These are phyloP conservation scores for Xylaria sp. DNA, from an alignment of 2,329 filamentous ascomycete genomes.

Conservation along the genomic window DNA sequence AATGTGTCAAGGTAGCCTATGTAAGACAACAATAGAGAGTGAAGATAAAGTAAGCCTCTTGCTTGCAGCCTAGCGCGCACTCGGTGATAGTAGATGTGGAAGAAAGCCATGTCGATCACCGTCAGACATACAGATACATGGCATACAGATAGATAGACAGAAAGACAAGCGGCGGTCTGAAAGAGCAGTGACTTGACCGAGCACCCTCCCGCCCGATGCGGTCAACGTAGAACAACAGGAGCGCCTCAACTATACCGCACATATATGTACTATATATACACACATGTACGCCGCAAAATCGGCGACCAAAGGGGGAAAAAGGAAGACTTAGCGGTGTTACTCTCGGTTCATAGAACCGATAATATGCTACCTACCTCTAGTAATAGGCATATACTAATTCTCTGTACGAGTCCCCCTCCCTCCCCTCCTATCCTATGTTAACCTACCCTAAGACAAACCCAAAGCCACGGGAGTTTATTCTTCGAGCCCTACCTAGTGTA, in stretches of 20 bases:
- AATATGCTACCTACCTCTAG: not conserved
- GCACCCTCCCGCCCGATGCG: not conserved
- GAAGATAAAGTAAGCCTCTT: not conserved
- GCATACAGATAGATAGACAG: too few relatives aligned
- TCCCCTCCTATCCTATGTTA: too few relatives aligned
- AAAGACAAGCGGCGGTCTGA: not conserved
- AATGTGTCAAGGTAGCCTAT: too few relatives aligned
- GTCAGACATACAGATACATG: not conserved
- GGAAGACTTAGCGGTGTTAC: not conserved
- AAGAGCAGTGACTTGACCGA: not conserved
- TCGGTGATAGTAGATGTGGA: not conserved
- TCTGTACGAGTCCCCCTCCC: not conserved
- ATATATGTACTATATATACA: not conserved
- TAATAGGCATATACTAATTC: not conserved
- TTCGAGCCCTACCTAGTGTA: not conserved
- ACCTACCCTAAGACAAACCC: not conserved
- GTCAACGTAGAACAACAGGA: not conserved
- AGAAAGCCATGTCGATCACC: conserved; percentile 6
- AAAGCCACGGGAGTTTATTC: not conserved
- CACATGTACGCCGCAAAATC: not conserved
- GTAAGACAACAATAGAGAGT: not conserved
- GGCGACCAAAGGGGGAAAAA: not conserved
- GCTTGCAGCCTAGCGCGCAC: not conserved
- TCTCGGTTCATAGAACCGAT: not conserved
- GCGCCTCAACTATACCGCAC: not conserved